These are phyloP conservation scores for Debaryomyces fabryi DNA, from an alignment of 1,139 yeast genomes.

Conservation along the genomic window DNA sequence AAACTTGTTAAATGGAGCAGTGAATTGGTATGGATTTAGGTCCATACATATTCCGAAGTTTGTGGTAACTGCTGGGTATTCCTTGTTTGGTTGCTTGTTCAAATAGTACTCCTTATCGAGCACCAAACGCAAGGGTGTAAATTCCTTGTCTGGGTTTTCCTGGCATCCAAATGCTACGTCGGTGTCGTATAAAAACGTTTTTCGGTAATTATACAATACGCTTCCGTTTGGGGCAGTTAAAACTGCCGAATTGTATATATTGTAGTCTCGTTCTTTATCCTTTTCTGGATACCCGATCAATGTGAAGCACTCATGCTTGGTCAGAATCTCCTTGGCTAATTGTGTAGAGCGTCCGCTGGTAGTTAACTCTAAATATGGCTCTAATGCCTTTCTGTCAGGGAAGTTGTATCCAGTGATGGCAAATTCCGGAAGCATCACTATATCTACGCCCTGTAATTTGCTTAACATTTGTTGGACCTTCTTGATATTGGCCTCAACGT, in stretches of 20 bases:
- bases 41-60: constrained; percentile 96
- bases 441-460: constrained; percentile 44
- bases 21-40: constrained; percentile 80
- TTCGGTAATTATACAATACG: constrained; percentile 69
- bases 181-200: constrained; percentile 74
- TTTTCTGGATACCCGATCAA: constrained; percentile 82
- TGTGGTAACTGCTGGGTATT: constrained; percentile 31
- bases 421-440: constrained; percentile 79
- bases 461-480: constrained; percentile 48
- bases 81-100: constrained; percentile 8
- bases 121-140: constrained; percentile 43
- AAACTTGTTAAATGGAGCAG: constrained; percentile 72
- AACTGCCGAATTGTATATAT: constrained; percentile 72
- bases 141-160: constrained; percentile 62
- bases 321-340: constrained; percentile 62
- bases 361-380: constrained; percentile 56
- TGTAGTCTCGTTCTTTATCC: constrained; percentile 22
- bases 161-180: constrained; percentile 82
- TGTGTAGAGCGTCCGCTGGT: constrained; percentile 39
- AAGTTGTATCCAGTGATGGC: constrained; percentile 88
- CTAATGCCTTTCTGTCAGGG: constrained; percentile 49
- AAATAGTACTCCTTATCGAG: constrained; percentile 33
- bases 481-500: constrained; percentile 54
- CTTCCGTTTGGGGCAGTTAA: constrained; percentile 63
- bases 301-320: constrained; percentile 61